phyloP scores from a whole-genome alignment of 2,329 filamentous ascomycete species.

The Ceratocystis ficicola region DNA sequence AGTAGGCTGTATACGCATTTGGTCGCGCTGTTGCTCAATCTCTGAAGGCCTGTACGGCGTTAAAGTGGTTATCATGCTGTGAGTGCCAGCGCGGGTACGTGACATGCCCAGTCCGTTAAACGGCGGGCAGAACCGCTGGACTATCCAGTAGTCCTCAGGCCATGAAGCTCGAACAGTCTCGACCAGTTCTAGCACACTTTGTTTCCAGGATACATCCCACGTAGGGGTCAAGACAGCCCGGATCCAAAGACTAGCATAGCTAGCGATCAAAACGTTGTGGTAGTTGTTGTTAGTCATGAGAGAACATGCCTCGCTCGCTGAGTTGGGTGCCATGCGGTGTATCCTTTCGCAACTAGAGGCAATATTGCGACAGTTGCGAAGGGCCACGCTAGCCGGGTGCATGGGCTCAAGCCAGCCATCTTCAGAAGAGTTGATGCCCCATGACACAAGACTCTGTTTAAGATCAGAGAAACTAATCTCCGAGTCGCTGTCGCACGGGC shows the following conservation, averaged over 20 bases:
- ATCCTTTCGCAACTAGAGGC: slow-evolving; percentile 19
- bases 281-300: slow-evolving; percentile 5
- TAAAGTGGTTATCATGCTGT: slow-evolving; percentile 24
- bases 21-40: slow-evolving; percentile 29
- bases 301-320: slow-evolving; percentile 3
- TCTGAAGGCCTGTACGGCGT: slow-evolving; percentile 26
- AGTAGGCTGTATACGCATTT: slow-evolving; percentile 32
- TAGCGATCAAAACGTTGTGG: slow-evolving; percentile 12
- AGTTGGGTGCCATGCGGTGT: slow-evolving; percentile 7
- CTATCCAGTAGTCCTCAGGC: slow-evolving; percentile 22
- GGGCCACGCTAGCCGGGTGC: slow-evolving; percentile 52
- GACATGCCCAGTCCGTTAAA: not conserved
- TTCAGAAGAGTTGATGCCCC: slow-evolving; percentile 34
- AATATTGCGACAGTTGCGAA: slow-evolving; percentile 46
- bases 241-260: slow-evolving; percentile 19
- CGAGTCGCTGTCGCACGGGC: slow-evolving; percentile 60
- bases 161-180: not conserved
- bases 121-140: slow-evolving; percentile 18
- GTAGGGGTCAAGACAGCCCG: slow-evolving; percentile 5
- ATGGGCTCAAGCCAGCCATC: slow-evolving; percentile 52
- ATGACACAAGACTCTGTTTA: slow-evolving; percentile 43
- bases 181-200: not conserved
- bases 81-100: slow-evolving; percentile 7
- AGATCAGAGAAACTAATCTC: slow-evolving; percentile 54
- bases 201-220: slow-evolving; percentile 10